These are phyloP conservation scores for Erodium moschatum DNA, from an alignment of 441 rosid genomes.

Conservation along the genomic window DNA sequence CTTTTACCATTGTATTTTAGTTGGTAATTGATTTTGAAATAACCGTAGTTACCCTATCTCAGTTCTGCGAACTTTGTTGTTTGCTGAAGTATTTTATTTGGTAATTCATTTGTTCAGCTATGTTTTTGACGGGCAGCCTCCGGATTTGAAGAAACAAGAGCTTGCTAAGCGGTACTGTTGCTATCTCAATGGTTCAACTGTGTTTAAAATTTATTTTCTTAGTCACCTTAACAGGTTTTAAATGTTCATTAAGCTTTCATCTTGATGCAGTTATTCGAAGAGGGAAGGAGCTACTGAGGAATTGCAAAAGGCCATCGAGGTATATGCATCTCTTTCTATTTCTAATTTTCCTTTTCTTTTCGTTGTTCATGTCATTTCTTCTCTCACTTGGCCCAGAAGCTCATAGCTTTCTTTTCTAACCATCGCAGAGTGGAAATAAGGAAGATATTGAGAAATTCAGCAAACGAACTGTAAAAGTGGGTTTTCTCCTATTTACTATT, in stretches of 20 bases:
- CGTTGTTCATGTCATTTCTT: constrained; percentile 9
- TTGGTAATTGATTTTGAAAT: neutral
- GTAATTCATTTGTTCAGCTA: constrained; percentile 63
- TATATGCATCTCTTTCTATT: constrained; percentile 10
- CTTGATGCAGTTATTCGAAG: constrained; percentile 56
- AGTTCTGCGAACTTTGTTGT: constrained; percentile 1
- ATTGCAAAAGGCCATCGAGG: constrained; percentile 63
- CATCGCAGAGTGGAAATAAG: constrained; percentile 59
- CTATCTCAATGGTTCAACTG: neutral
- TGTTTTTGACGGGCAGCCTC: constrained; percentile 95
- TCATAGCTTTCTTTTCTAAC: constrained; percentile 9
- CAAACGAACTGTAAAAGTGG: constrained; percentile 86
- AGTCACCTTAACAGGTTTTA: neutral
- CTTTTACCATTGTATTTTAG: neutral
- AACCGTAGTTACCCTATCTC: too few species aligned
- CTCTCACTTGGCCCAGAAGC: neutral
- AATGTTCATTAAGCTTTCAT: neutral
- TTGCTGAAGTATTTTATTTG: constrained; percentile 13
- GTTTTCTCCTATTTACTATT: constrained; percentile 7
- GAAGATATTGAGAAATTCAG: constrained; percentile 95
- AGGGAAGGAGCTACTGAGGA: constrained; percentile 85
- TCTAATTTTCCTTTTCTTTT: neutral
- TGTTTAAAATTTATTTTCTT: neutral
- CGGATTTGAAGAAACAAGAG: constrained; percentile 85
- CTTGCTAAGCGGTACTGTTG: constrained; percentile 71